These are phyloP conservation scores for Metschnikowia matae DNA, from an alignment of 805 yeast species.

Conservation along the genomic window DNA sequence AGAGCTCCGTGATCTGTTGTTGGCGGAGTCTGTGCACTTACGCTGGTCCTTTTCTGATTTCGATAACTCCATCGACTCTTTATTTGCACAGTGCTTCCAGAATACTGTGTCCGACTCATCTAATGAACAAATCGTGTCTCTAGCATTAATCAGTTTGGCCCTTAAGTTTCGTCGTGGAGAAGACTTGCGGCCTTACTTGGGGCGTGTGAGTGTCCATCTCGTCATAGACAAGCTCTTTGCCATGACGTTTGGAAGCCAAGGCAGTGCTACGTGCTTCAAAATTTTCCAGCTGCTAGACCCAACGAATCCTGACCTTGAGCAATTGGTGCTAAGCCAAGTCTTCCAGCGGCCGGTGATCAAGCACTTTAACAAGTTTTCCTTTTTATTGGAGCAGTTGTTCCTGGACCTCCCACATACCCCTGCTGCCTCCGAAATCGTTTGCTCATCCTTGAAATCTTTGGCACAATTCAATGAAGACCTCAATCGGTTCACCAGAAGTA, in stretches of 20 bases:
- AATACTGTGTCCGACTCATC: slow-evolving; percentile 21
- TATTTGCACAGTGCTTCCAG: slow-evolving; percentile 28
- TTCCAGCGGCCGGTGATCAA: slow-evolving; percentile 41
- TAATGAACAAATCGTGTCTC: slow-evolving; percentile 22
- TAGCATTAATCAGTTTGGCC: slow-evolving; percentile 35
- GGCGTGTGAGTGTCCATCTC: slow-evolving; percentile 16
- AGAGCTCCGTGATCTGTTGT: slow-evolving; percentile 30
- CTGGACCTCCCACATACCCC: slow-evolving; percentile 13
- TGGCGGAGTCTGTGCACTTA: slow-evolving; percentile 24
- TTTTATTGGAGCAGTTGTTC: slow-evolving; percentile 38
- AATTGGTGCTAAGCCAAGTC: slow-evolving; percentile 11
- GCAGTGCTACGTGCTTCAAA: slow-evolving; percentile 15
- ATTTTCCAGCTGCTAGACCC: slow-evolving; percentile 16
- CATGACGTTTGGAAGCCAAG: slow-evolving; percentile 19
- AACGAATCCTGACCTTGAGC: slow-evolving; percentile 11
- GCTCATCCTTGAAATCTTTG: slow-evolving; percentile 20
- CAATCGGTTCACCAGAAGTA: slow-evolving; percentile 14
- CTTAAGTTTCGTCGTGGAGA: slow-evolving; percentile 26
- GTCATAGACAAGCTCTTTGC: slow-evolving; percentile 19
- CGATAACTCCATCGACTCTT: slow-evolving; percentile 25
- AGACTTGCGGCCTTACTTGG: slow-evolving; percentile 19
- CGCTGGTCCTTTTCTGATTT: slow-evolving; percentile 33
- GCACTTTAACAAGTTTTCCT: slow-evolving; percentile 47
- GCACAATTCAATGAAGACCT: slow-evolving; percentile 27
- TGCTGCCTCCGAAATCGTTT: slow-evolving; percentile 18